Conservation (phyloP, 306 rosid species). For the Arachis stenosperma region DNA sequence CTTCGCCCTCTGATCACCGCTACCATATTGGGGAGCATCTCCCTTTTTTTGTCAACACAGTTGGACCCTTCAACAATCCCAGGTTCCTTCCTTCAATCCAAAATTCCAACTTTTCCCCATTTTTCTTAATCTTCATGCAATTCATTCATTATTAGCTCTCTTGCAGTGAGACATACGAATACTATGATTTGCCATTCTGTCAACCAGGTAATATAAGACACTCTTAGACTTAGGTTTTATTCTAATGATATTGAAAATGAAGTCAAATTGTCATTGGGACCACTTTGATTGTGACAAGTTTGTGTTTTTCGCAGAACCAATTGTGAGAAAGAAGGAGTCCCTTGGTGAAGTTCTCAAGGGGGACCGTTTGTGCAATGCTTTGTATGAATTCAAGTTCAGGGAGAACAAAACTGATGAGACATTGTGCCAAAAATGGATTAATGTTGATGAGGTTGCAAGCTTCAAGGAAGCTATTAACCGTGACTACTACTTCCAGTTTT, state of each 20-base stretch:
- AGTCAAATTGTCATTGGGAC: conserved; percentile 26
- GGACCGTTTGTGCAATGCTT: conserved; percentile 69
- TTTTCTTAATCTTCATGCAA: neutral
- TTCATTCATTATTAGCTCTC: conserved; percentile 30
- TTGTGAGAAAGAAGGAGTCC: conserved; percentile 73
- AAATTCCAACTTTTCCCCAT: conserved; percentile 5
- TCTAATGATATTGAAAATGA: conserved; percentile 30
- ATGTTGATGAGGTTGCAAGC: conserved; percentile 56
- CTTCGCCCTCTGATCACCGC: conserved; percentile 55
- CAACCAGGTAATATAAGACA: conserved; percentile 63
- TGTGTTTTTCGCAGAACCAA: conserved; percentile 61
- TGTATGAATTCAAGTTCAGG: conserved; percentile 67
- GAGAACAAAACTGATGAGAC: conserved; percentile 49
- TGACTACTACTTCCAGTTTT: conserved; percentile 91
- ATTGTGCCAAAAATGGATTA: conserved; percentile 63
- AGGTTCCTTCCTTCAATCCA: conserved; percentile 51
- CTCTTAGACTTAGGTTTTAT: conserved; percentile 36
- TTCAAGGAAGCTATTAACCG: conserved; percentile 65
- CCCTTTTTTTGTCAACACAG: conserved; percentile 75
- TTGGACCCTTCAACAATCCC: conserved; percentile 88
- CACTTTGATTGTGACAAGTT: conserved; percentile 34
- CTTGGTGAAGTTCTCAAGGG: conserved; percentile 89
- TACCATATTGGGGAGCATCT: conserved; percentile 63
- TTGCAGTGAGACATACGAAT: conserved; percentile 77
- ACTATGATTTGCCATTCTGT: conserved; percentile 87